phyloP scores from a whole-genome alignment of 345 rosid genomes.

The Gynandropsis gynandra region DNA sequence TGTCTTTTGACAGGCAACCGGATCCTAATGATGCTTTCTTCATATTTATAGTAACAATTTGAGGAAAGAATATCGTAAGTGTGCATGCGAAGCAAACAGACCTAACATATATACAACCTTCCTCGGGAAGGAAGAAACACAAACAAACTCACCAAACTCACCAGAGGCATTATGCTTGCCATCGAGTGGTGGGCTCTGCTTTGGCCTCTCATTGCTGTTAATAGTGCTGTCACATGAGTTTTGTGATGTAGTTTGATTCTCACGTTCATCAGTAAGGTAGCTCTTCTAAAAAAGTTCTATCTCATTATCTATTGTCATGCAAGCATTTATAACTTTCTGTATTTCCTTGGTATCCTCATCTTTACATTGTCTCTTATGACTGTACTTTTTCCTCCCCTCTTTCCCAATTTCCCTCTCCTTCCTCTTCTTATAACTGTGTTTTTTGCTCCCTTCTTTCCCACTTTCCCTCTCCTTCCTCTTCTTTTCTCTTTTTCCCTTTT shows the following conservation, averaged over 20 bases:
- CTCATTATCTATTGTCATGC: conserved; percentile 28
- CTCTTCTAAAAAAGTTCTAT: conserved; percentile 42
- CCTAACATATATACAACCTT: conserved; percentile 45
- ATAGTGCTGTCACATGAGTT: conserved; percentile 26
- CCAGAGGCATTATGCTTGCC: conserved; percentile 40
- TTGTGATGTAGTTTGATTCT: conserved; percentile 36
- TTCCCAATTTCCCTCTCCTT: conserved; percentile 27
- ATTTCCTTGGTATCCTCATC: conserved; percentile 20
- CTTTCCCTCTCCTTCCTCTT: conserved; percentile 32
- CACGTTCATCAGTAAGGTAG: conserved; percentile 58
- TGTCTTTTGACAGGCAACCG: conserved; percentile 45
- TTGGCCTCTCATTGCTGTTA: conserved; percentile 33
- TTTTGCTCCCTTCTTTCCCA: conserved; percentile 25
- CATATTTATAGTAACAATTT: conserved; percentile 37
- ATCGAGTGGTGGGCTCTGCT: conserved; percentile 29
- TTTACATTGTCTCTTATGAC: conserved; percentile 18
- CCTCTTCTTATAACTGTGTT: conserved; percentile 17
- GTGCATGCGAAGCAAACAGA: conserved; percentile 36
- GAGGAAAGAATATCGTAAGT: conserved; percentile 33
- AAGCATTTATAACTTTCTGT: conserved; percentile 27
- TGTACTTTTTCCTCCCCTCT: conserved; percentile 15
- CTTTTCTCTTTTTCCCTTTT: no score
- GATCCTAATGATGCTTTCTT: conserved; percentile 50
- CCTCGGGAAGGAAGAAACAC: conserved; percentile 32
- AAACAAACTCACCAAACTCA: conserved; percentile 49